These are phyloP conservation scores for Gaeumannomyces tritici DNA, from an alignment of 2,329 filamentous ascomycete species.

Conservation along the genomic window DNA sequence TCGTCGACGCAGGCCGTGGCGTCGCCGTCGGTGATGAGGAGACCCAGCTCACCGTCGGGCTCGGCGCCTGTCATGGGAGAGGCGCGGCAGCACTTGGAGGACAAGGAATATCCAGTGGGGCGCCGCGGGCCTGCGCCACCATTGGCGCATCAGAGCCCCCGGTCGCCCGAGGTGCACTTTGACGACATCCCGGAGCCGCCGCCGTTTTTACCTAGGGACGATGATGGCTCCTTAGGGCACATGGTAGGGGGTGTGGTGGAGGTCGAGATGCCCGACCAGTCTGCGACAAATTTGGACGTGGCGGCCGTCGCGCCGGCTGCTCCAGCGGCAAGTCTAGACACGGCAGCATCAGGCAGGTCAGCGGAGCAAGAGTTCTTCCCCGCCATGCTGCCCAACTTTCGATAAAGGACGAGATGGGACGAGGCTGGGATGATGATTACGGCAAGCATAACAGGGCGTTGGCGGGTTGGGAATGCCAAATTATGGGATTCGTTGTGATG, in stretches of 20 bases:
- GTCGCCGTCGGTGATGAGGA: slow-evolving; percentile 9
- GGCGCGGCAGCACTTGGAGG: not conserved
- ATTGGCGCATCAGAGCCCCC: slow-evolving; percentile 35
- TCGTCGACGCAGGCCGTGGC: slow-evolving; percentile 10
- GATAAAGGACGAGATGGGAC: not conserved
- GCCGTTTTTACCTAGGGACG: not conserved
- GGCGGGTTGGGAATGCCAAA: not conserved
- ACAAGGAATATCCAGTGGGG: slow-evolving; percentile 11
- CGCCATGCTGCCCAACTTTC: slow-evolving; percentile 2
- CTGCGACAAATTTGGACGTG: not conserved
- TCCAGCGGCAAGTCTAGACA: not conserved
- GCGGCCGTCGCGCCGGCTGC: not conserved
- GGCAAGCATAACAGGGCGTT: not conserved
- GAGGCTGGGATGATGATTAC: not conserved
- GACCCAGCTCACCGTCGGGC: not conserved
- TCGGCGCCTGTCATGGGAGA: not conserved
- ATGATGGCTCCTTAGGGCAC: not conserved
- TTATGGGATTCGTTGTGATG: not conserved
- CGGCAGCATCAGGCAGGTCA: not conserved
- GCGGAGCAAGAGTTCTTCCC: not conserved
- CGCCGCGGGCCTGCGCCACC: slow-evolving; percentile 42
- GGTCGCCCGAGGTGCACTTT: slow-evolving; percentile 16
- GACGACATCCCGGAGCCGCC: slow-evolving; percentile 3
- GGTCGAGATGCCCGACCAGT: not conserved
- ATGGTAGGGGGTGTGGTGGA: not conserved